Evolutionary conservation across 2,329 filamentous ascomycete genomes (phyloP).

Genomic region (Aspergillus sp.): DNA sequence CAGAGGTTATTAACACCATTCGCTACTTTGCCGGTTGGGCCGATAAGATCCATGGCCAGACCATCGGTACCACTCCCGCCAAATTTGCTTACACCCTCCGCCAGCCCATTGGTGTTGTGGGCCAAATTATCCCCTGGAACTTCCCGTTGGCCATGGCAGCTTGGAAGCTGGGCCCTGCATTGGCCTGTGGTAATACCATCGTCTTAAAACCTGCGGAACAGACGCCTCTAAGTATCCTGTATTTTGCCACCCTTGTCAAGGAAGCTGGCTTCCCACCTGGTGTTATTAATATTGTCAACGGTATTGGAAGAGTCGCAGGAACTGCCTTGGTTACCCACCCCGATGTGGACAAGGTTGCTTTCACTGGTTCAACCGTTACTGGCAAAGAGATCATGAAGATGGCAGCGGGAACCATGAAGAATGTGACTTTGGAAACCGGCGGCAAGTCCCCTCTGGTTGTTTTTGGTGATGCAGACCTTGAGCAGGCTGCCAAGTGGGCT

Average conservation of each 20-base stretch:
- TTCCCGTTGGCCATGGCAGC: constrained; percentile 76
- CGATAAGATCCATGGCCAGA: constrained; percentile 88
- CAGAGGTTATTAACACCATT: constrained; percentile 65
- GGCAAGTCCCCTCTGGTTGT: constrained; percentile 66
- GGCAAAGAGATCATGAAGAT: constrained; percentile 38
- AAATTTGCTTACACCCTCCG: constrained; percentile 81
- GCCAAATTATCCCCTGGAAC: constrained; percentile 89
- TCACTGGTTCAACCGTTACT: constrained; percentile 35
- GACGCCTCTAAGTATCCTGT: constrained; percentile 34
- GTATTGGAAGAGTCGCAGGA: constrained; percentile 31
- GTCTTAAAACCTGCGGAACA: constrained; percentile 37
- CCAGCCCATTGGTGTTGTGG: constrained; percentile 78
- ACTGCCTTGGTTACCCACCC: constrained; percentile 31
- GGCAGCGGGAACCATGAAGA: constrained; percentile 36
- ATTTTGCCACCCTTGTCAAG: constrained; percentile 33
- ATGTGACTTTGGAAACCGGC: constrained; percentile 49
- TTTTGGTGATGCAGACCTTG: constrained; percentile 65
- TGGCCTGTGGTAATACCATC: constrained; percentile 36
- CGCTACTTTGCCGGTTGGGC: constrained; percentile 90
- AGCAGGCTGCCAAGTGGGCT: constrained; percentile 68
- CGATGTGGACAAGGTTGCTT: constrained; percentile 36
- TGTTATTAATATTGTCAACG: constrained; percentile 37
- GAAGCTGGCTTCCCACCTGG: constrained; percentile 37
- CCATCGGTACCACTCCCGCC: constrained; percentile 57
- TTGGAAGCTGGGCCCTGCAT: constrained; percentile 37